Conservation (phyloP, 108 stramenopile species). For the Aurantiochytrium sp. region DNA sequence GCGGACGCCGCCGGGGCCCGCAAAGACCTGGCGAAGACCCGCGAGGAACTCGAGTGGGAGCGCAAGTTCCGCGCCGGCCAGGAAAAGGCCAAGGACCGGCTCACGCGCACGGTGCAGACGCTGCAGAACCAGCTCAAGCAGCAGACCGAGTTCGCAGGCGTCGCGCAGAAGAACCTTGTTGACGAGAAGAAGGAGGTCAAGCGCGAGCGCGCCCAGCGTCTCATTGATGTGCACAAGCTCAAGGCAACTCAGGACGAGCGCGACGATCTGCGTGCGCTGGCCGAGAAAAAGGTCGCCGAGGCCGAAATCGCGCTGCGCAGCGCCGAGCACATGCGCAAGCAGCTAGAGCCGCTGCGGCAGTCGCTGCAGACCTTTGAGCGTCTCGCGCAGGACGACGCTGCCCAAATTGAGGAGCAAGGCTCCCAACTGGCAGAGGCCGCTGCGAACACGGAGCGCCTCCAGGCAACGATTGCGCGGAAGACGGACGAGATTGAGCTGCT, state of each 20-base stretch:
- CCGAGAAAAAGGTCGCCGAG: neutral
- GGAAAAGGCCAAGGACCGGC: neutral
- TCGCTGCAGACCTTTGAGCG: neutral
- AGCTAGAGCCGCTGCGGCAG: neutral
- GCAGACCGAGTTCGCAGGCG: neutral
- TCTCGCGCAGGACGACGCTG: neutral
- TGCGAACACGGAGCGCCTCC: neutral
- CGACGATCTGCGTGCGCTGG: neutral
- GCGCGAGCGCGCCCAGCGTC: neutral
- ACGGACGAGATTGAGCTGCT: neutral
- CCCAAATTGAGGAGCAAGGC: neutral
- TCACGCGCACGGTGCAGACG: neutral
- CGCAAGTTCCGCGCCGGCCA: neutral
- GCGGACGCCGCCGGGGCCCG: neutral
- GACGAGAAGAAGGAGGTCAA: neutral
- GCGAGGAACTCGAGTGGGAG: neutral
- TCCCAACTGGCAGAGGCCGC: neutral
- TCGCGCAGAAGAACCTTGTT: neutral
- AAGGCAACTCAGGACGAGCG: neutral
- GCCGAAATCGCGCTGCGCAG: neutral
- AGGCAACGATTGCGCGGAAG: neutral
- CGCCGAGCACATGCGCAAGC: neutral
- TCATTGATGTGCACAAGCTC: neutral
- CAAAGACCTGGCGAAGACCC: neutral
- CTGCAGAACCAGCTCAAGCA: neutral